Evolutionary conservation across 176 grass and related monocot genomes (phyloP).

Genomic region (Aegilops sharonensis): DNA sequence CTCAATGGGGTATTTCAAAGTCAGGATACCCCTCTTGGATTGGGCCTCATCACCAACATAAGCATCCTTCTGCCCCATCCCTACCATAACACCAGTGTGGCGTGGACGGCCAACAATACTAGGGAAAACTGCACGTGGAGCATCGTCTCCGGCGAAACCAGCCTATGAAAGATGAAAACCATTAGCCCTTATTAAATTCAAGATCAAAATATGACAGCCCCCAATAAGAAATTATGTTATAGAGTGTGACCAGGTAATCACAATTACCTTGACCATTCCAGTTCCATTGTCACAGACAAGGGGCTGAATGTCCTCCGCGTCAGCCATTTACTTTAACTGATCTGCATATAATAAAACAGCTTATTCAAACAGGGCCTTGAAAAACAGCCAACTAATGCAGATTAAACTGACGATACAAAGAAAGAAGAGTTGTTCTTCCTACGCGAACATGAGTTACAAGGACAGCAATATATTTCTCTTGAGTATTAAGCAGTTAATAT

Average conservation of each 20-base stretch:
- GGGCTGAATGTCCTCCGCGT: constrained; percentile 78
- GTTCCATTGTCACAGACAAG: constrained; percentile 96
- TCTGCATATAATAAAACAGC: constrained; percentile 1
- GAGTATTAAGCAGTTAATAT: neutral
- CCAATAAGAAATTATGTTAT: neutral
- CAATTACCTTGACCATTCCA: constrained; percentile 87
- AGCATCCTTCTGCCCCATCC: constrained; percentile 91
- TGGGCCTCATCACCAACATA: constrained; percentile 89
- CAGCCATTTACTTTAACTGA: constrained; percentile 54
- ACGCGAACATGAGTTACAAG: neutral
- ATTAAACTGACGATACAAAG: neutral
- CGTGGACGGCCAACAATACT: constrained; percentile 86
- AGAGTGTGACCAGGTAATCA: neutral
- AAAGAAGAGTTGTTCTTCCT: neutral
- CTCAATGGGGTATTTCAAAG: constrained; percentile 83
- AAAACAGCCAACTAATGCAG: constrained; percentile 8
- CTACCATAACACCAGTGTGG: constrained; percentile 91
- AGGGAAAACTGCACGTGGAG: constrained; percentile 86
- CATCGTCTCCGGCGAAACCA: constrained; percentile 88
- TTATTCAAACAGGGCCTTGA: neutral
- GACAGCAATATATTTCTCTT: neutral
- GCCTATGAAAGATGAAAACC: constrained; percentile 38
- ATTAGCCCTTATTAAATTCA: neutral
- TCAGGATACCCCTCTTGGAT: constrained; percentile 87
- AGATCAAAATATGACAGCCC: neutral